Evolutionary conservation across 1,139 yeast species (phyloP).

Genomic region (Pichia sp.): DNA sequence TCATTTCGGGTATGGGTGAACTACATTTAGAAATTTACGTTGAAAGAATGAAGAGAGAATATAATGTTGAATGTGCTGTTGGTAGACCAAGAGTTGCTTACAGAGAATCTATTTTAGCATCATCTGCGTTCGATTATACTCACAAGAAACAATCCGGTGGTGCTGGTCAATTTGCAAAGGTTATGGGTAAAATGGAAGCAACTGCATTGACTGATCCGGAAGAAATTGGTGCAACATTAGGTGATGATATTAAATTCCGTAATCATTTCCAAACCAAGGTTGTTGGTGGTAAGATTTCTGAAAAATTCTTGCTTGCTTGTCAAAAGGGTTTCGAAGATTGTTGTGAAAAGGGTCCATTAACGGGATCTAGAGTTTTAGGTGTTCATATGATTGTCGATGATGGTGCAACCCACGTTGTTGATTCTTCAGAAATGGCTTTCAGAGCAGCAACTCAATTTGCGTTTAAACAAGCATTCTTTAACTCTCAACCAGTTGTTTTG

Average conservation of each 20-base stretch:
- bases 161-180: constrained; percentile 98
- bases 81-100: constrained; percentile 98
- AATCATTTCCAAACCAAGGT: constrained; percentile 79
- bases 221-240: constrained; percentile 23
- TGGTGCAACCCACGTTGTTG: constrained; percentile 97
- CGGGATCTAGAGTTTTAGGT: constrained; percentile 91
- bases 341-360: constrained; percentile 91
- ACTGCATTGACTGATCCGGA: constrained; percentile 49
- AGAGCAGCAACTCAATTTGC: constrained; percentile 90
- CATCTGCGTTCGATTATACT: constrained; percentile 82
- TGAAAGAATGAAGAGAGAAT: constrained; percentile 96
- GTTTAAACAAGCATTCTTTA: constrained; percentile 81
- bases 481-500: constrained; percentile 78
- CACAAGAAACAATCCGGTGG: constrained; percentile 99
- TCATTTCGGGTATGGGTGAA: constrained; percentile 98
- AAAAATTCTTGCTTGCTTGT: constrained; percentile 91
- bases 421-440: constrained; percentile 92
- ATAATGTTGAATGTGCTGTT: constrained; percentile 88
- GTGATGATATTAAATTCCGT: constrained; percentile 27
- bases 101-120: constrained; percentile 79
- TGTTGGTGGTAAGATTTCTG: constrained; percentile 96
- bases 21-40: constrained; percentile 93
- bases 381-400: constrained; percentile 90
- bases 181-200: constrained; percentile 68
- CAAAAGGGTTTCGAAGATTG: constrained; percentile 93